Base-by-base conservation (phyloP, 2,329 filamentous ascomycete genomes). In the Aspergillus calidoustus region DNA sequence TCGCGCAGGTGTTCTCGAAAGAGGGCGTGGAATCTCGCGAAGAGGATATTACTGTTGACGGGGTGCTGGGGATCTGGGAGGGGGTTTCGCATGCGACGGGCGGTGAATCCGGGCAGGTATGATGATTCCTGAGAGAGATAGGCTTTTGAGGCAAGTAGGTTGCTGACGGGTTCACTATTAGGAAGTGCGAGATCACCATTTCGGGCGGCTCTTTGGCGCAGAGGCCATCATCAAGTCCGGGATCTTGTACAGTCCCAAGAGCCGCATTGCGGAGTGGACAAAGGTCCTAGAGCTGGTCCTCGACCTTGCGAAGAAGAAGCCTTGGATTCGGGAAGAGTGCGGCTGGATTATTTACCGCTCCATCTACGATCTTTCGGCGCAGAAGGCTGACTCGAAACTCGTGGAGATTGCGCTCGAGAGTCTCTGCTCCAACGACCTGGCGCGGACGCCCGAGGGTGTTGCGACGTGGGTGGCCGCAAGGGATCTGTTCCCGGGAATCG, bases 261-360 rank as follows among this genome's bases (percentile, higher is more conserved):
- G 82, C 19, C 80, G 84, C 4, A 84, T 80, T 57, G 72, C 80
- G 62, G 77, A 83, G 52, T 81, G 79, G 78, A 81, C 83, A 50
- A 81, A 83, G 58, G 82, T 96, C n/a, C 80, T 97, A 52, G 85
- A 90, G 57, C 80, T 91, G 57, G 80, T 97, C 34, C 84, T 93
- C 69, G 86, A 88, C 64, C 84, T 97, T 63, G 88, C 90, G 46
- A 86, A 87, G 69, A 91, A 91, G 78, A 96, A 96, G 77, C 87
- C 91, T 34, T 97, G 93, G 94, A 83, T 98, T 67, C 87, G 92
- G 63, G 89, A 94, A 70, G 91, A 96, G 74, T 97, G 92, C 70
- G 92, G 91, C 34, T 92, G 89, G 83, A 87, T 95, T 52, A 82
- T 97, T 28, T 89, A 91, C 49, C 87, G 92, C 71, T 88, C 89